Base-by-base conservation (phyloP, 441 rosid genomes). In the Daphne laureola region DNA sequence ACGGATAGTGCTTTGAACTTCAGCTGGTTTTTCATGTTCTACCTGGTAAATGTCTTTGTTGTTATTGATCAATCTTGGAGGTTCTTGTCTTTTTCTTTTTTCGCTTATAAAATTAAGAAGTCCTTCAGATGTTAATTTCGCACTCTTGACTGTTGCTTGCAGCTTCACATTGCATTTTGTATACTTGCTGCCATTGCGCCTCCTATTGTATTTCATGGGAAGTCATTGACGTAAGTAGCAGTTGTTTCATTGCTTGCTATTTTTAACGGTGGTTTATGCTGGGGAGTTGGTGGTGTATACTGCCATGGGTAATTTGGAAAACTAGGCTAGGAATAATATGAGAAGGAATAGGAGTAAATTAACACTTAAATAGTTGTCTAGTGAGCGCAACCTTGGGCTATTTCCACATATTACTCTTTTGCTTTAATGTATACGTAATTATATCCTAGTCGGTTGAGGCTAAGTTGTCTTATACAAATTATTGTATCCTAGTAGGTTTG, bases 181-280 rank as follows among this genome's bases (percentile, higher is more conserved):
- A 79, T 92, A 41, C 63, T 92, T 74, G 95, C 98, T 16, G 91
- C 98, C 51, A 81, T 92, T 68, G 96, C 96, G 65, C 98, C 98
- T 57, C 98, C 98, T 7, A 46, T 92, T 61, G 75, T 92, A 65
- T 92, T 92, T 73, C 90, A 77, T 27, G 98, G 98, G 63, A 69
- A 79, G 58, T 92, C 98, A 60, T 68, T 92, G 64, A 81, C 98
- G 96, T 92, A 88, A 86, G 98, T 69, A 58, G 11, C 11, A 8
- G 38, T 31, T 1, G 38, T 31, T 5, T 31, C 27, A 16, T 45
- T 44, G 51, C 21, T 17, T 4, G 14, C 36, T 36, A 23, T 17
- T 14, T 36, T 26, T 4, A 12, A 18, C 21, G 4, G 13, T 2
- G n/a, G 47, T 44, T 14, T 44, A 13, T 60, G 16, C 53, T 54